Conservation (phyloP, 1,284 basidiomycete genomes). For the Fistulinella cinereoalba region DNA sequence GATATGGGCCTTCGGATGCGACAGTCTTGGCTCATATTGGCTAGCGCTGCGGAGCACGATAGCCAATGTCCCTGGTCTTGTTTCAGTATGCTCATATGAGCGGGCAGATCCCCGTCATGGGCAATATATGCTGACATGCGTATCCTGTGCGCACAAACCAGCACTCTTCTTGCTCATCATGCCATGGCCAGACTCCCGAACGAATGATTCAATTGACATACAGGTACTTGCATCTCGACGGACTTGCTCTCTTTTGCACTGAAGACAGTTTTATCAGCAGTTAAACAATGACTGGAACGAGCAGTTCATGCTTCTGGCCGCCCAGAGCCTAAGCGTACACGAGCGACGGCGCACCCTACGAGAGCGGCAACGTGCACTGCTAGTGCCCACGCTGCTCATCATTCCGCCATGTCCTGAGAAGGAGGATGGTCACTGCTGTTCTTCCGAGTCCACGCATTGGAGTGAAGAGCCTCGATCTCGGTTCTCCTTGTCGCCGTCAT, state of each 20-base stretch:
- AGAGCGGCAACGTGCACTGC: slow-evolving; percentile 3
- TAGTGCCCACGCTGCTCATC: slow-evolving; percentile 5
- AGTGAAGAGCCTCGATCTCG: slow-evolving; percentile 26
- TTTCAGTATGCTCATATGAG: not conserved
- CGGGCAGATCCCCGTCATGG: not conserved
- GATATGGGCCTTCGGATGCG: too few relatives aligned
- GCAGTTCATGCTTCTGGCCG: slow-evolving; percentile 15
- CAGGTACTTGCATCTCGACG: slow-evolving; percentile 6
- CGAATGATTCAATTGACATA: not conserved
- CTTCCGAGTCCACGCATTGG: slow-evolving; percentile 12
- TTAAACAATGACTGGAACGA: slow-evolving; percentile 4
- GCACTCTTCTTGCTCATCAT: slow-evolving; percentile 2
- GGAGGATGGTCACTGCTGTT: not conserved
- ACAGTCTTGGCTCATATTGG: too few relatives aligned
- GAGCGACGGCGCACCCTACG: slow-evolving; percentile 18
- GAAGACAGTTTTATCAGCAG: not conserved
- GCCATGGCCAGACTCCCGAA: not conserved
- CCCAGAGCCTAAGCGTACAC: slow-evolving; percentile 18
- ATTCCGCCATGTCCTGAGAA: not conserved
- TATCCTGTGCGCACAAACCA: not conserved
- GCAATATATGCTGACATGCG: not conserved
- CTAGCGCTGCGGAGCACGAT: too few relatives aligned
- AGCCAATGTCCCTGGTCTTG: not conserved
- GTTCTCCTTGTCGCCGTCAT: slow-evolving; percentile 15
- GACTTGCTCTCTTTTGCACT: not conserved